Evolutionary conservation across 352 stramenopile species (phyloP).

Genomic region (Phytopythium delawarense): DNA sequence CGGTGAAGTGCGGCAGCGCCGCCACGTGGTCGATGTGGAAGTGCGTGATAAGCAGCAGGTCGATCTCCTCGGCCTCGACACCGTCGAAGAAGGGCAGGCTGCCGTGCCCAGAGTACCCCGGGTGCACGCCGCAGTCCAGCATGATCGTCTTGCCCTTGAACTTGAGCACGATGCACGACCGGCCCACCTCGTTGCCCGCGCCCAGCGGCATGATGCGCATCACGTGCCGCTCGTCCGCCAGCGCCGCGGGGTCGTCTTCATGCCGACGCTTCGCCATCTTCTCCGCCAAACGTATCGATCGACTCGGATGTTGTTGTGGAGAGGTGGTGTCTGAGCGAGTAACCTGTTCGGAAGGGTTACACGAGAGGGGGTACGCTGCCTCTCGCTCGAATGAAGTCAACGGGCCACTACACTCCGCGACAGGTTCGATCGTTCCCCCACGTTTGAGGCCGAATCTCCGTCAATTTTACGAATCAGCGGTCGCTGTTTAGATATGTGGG

Average conservation of each 20-base stretch:
- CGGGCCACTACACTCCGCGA: too few relatives aligned
- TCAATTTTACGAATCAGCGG: too few relatives aligned
- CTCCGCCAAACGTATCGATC: conserved; percentile 8
- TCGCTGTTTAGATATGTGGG: too few relatives aligned
- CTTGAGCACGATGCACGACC: conserved; percentile 99
- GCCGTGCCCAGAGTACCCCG: conserved; percentile 94
- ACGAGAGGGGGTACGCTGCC: too few relatives aligned
- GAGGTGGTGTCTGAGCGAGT: too few relatives aligned
- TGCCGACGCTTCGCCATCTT: conserved; percentile 66
- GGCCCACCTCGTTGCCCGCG: conserved; percentile 97
- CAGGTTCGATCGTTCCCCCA: too few relatives aligned
- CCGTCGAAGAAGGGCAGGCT: conserved; percentile 98
- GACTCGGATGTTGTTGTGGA: too few relatives aligned
- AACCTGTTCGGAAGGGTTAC: too few relatives aligned
- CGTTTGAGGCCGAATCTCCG: too few relatives aligned
- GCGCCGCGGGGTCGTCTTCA: conserved; percentile 47
- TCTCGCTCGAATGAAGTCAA: too few relatives aligned
- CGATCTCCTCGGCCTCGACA: conserved; percentile 93
- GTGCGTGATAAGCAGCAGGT: conserved; percentile 98
- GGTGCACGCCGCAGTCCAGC: conserved; percentile 89
- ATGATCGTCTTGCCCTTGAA: conserved; percentile 99
- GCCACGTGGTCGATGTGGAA: conserved; percentile 99
- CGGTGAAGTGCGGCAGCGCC: conserved; percentile 98
- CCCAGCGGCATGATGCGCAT: conserved; percentile 96
- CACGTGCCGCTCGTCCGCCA: conserved; percentile 77